Evolutionary conservation across 2,329 filamentous ascomycete species (phyloP).

Genomic region (Zymoseptoria ardabiliae): DNA sequence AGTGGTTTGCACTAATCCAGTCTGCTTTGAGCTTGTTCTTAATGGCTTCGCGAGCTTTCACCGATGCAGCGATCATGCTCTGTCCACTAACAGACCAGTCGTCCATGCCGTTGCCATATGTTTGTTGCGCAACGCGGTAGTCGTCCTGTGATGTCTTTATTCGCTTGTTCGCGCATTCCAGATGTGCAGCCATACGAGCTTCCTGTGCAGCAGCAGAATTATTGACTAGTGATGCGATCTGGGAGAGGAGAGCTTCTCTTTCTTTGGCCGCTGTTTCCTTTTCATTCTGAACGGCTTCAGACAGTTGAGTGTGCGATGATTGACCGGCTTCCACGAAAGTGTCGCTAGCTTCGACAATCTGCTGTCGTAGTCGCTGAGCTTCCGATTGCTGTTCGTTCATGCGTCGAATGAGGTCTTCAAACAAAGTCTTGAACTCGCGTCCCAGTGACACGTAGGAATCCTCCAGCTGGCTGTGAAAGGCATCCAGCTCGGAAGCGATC

Average conservation of each 20-base stretch:
- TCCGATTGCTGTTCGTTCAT: slow-evolving; percentile 71
- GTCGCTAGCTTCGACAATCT: slow-evolving; percentile 64
- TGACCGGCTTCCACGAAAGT: slow-evolving; percentile 62
- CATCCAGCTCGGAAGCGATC: slow-evolving; percentile 74
- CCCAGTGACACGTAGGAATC: slow-evolving; percentile 76
- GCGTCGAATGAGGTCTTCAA: slow-evolving; percentile 71
- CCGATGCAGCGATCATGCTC: slow-evolving; percentile 61
- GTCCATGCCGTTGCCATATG: slow-evolving; percentile 66
- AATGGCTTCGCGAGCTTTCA: slow-evolving; percentile 66
- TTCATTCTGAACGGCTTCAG: slow-evolving; percentile 68
- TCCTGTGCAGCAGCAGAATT: slow-evolving; percentile 68
- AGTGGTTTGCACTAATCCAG: slow-evolving; percentile 71
- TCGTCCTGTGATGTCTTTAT: slow-evolving; percentile 45
- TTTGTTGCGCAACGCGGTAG: slow-evolving; percentile 47
- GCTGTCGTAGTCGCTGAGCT: slow-evolving; percentile 61
- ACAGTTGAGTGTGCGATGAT: slow-evolving; percentile 57
- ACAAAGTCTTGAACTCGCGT: slow-evolving; percentile 76
- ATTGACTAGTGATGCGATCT: slow-evolving; percentile 71
- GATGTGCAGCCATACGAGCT: slow-evolving; percentile 57
- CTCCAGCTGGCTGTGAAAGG: slow-evolving; percentile 80
- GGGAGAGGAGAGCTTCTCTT: slow-evolving; percentile 62
- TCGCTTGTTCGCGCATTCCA: slow-evolving; percentile 56
- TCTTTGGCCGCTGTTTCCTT: slow-evolving; percentile 65
- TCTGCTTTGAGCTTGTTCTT: slow-evolving; percentile 80
- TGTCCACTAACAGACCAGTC: slow-evolving; percentile 64